These are phyloP conservation scores for Colletotrichum tropicicola DNA, from an alignment of 2,329 filamentous ascomycete species.

Conservation along the genomic window DNA sequence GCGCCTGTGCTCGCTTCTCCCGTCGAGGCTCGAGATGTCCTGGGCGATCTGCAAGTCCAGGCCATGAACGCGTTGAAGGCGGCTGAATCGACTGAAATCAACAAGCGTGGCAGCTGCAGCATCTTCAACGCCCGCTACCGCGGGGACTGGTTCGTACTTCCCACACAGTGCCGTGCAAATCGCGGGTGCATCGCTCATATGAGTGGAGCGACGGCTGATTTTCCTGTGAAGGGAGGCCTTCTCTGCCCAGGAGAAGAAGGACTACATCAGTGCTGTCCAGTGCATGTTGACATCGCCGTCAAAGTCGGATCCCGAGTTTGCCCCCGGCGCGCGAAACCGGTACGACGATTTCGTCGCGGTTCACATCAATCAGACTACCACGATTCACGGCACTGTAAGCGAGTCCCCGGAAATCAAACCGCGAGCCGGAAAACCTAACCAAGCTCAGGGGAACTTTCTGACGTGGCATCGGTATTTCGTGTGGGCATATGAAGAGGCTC, in stretches of 20 bases:
- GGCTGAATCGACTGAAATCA: background rate
- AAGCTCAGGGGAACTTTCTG: conserved; percentile 25
- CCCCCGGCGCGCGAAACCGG: conserved; percentile 24
- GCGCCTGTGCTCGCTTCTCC: background rate
- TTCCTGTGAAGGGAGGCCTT: background rate
- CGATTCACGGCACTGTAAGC: conserved; percentile 27
- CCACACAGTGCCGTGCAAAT: background rate
- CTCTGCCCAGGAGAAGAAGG: conserved; percentile 26
- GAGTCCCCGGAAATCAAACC: background rate
- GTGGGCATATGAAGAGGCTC: conserved; percentile 29
- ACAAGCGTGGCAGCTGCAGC: conserved; percentile 19
- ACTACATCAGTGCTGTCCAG: conserved; percentile 30
- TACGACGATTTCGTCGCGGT: conserved; percentile 34
- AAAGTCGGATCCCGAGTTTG: conserved; percentile 8
- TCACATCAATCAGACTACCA: conserved; percentile 26
- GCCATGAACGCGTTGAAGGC: conserved; percentile 7
- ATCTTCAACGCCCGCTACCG: conserved; percentile 26
- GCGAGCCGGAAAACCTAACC: background rate
- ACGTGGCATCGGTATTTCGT: conserved; percentile 33
- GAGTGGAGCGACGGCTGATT: background rate
- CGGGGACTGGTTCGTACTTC: conserved; percentile 18
- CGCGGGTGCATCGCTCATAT: background rate
- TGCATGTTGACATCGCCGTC: conserved; percentile 26
- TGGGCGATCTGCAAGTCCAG: conserved; percentile 1
- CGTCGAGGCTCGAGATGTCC: background rate